Evolutionary conservation across 1,284 basidiomycete species (phyloP).

Genomic region (Trametes pubescens): DNA sequence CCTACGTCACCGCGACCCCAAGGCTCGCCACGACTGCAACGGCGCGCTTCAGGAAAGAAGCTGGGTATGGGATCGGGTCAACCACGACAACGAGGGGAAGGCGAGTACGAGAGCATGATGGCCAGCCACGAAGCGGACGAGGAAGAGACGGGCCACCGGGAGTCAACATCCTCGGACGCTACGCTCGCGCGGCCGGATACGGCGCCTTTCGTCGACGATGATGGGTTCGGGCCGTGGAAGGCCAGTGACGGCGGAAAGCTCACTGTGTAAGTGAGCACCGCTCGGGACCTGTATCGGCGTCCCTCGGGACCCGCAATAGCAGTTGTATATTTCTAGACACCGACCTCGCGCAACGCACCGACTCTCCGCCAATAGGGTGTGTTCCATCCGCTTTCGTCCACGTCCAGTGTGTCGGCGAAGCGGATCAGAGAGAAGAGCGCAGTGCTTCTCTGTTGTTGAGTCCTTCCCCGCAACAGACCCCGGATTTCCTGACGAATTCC

Average conservation of each 20-base stretch:
- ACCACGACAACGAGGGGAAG: slow-evolving; percentile 23
- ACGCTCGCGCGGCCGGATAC: slow-evolving; percentile 45
- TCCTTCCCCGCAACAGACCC: not conserved
- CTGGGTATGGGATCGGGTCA: slow-evolving; percentile 21
- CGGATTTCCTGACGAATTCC: slow-evolving; percentile 20
- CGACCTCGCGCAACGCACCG: not conserved
- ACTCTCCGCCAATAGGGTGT: slow-evolving; percentile 6
- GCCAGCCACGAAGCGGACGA: slow-evolving; percentile 37
- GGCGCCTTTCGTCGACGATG: slow-evolving; percentile 34
- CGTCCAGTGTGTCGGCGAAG: not conserved
- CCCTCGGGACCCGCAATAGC: slow-evolving; percentile 12
- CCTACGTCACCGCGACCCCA: slow-evolving; percentile 22
- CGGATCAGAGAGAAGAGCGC: not conserved
- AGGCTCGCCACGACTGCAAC: slow-evolving; percentile 17
- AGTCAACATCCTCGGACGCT: slow-evolving; percentile 49
- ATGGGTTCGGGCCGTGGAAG: slow-evolving; percentile 42
- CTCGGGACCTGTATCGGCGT: slow-evolving; percentile 14
- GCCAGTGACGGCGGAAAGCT: slow-evolving; percentile 14
- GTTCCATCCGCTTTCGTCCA: slow-evolving; percentile 1
- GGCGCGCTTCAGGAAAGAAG: slow-evolving; percentile 24
- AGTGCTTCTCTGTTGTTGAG: not conserved
- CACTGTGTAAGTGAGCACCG: not conserved
- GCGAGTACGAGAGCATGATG: slow-evolving; percentile 41
- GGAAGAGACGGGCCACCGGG: slow-evolving; percentile 38
- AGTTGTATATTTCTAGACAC: slow-evolving; percentile 1